Evolutionary conservation across 2,329 filamentous ascomycete species (phyloP).

Genomic region (Aspergillus quadricinctus): DNA sequence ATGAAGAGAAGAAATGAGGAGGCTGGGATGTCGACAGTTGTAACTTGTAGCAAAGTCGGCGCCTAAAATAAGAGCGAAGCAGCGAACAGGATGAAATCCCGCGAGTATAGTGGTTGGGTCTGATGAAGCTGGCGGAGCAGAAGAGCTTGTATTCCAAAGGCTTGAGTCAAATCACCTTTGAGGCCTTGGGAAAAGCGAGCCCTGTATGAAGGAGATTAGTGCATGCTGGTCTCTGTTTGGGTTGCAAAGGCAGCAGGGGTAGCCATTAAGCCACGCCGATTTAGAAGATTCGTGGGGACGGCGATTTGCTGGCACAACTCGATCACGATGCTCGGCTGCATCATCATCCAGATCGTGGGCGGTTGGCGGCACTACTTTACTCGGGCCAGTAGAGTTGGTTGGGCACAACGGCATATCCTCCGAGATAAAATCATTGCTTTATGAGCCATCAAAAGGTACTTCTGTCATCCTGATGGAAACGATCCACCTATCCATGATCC

Average conservation of each 20-base stretch:
- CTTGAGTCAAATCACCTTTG: background rate
- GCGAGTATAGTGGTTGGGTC: constrained; percentile 14
- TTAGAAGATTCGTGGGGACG: constrained; percentile 18
- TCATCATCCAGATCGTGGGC: constrained; percentile 11
- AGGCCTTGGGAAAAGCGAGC: background rate
- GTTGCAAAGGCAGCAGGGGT: background rate
- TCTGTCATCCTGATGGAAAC: background rate
- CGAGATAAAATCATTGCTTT: background rate
- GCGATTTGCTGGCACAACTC: constrained; percentile 8
- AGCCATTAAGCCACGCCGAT: constrained; percentile 1
- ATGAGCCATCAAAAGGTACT: background rate
- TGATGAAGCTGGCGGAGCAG: constrained; percentile 14
- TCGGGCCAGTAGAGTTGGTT: constrained; percentile 3
- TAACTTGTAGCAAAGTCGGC: constrained; percentile 6
- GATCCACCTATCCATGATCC: background rate
- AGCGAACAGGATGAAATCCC: constrained; percentile 18
- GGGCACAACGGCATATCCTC: background rate
- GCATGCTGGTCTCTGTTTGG: background rate
- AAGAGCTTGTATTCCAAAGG: background rate
- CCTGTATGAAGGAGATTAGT: constrained; percentile 9
- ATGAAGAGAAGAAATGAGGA: constrained; percentile 8
- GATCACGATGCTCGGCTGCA: constrained; percentile 4
- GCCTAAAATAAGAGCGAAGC: constrained; percentile 19
- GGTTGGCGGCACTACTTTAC: constrained; percentile 2
- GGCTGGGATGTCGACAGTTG: constrained; percentile 14